Evolutionary conservation across 1,284 basidiomycete genomes (phyloP).

Genomic region (Microbotryum silenes-acaulis): DNA sequence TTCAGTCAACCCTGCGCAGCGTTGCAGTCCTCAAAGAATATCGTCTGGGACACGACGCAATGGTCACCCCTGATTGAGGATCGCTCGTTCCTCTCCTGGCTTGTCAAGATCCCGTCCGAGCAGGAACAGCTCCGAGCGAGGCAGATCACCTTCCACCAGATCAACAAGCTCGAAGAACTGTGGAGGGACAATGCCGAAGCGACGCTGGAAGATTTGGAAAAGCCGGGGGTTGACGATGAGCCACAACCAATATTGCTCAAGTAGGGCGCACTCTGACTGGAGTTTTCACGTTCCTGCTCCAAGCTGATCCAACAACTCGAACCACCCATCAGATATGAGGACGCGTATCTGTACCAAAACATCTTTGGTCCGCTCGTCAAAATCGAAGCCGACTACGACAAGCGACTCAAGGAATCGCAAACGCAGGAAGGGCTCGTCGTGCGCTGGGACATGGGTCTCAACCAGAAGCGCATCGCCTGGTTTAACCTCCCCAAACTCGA

Average conservation of each 20-base stretch:
- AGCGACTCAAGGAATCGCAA: conserved; percentile 93
- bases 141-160: conserved; percentile 92
- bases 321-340: conserved; percentile 62
- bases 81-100: conserved; percentile 94
- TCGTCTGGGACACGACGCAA: conserved; percentile 94
- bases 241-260: conserved; percentile 80
- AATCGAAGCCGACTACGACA: conserved; percentile 99
- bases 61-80: conserved; percentile 99
- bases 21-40: conserved; percentile 78
- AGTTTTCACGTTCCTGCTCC: background rate
- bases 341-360: conserved; percentile 99
- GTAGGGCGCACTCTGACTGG: conserved; percentile 34
- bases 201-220: conserved; percentile 91
- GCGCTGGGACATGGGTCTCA: conserved; percentile 94
- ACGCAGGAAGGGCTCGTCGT: conserved; percentile 94
- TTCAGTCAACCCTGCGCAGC: conserved; percentile 91
- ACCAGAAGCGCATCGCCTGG: conserved; percentile 97
- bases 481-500: conserved; percentile 93
- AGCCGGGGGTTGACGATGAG: conserved; percentile 92
- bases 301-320: background rate
- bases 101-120: conserved; percentile 94
- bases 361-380: conserved; percentile 98
- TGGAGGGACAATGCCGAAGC: conserved; percentile 96
- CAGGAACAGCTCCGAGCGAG: conserved; percentile 89
- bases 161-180: conserved; percentile 92